Percentiles rank a stretch among this genome's conserved stretches.
phyloP scores from a whole-genome alignment of 1,284 basidiomycete species.

The Waitea zeae region DNA sequence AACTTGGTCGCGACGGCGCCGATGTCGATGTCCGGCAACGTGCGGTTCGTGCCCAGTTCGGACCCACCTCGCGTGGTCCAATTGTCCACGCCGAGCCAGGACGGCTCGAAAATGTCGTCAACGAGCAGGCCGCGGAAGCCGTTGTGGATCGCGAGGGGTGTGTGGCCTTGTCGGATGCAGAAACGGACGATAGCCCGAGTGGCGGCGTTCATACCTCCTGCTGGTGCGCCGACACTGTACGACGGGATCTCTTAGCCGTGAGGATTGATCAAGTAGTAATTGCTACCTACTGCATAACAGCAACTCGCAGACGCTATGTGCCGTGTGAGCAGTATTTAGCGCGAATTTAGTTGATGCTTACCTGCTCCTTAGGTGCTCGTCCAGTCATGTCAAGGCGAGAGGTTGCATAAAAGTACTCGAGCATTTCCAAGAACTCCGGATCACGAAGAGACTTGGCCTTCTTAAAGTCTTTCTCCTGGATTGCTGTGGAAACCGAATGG shows the following conservation, averaged over 20 bases:
- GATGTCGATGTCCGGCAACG: conserved; percentile 72
- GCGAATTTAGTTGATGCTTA: background rate
- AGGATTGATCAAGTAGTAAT: conserved; percentile 1
- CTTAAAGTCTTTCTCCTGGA: conserved; percentile 72
- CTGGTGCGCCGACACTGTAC: conserved; percentile 81
- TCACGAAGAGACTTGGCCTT: conserved; percentile 83
- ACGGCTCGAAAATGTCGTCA: conserved; percentile 70
- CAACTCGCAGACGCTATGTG: conserved; percentile 72
- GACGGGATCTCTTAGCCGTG: conserved; percentile 4
- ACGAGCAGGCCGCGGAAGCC: conserved; percentile 91
- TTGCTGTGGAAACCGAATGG: conserved; percentile 70
- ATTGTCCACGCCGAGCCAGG: conserved; percentile 95
- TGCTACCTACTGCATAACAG: conserved; percentile 74
- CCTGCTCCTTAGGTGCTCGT: background rate
- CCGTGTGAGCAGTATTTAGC: background rate
- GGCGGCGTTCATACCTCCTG: conserved; percentile 97
- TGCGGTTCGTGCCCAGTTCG: conserved; percentile 93
- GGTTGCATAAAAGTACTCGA: conserved; percentile 71
- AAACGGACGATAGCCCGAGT: conserved; percentile 89
- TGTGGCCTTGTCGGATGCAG: conserved; percentile 86
- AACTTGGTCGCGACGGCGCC: conserved; percentile 81
- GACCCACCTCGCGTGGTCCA: conserved; percentile 97
- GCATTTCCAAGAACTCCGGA: conserved; percentile 78
- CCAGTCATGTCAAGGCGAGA: conserved; percentile 34
- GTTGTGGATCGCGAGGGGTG: conserved; percentile 83